Percentiles rank a stretch among this genome's conserved stretches.
phyloP scores from a whole-genome alignment of 768 basidiomycete species.

The Punctularia strigosozonata region DNA sequence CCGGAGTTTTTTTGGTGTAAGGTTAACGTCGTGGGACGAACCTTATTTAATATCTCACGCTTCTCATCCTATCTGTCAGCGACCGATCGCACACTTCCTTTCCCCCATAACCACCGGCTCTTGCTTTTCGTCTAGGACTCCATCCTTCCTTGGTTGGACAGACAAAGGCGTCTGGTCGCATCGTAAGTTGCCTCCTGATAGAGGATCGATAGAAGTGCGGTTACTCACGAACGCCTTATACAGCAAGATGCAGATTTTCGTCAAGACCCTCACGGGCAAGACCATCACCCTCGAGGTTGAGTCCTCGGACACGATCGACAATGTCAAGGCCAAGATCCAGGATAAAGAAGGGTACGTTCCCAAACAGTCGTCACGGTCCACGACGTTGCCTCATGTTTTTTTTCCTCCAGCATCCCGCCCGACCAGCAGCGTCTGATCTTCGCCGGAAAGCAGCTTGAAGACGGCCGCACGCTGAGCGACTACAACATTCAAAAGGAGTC shows the following conservation, averaged over 20 bases:
- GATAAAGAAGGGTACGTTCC: constrained; percentile 84
- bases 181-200: constrained; percentile 3
- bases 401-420: constrained; percentile 56
- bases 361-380: background rate
- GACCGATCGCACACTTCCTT: too few species aligned
- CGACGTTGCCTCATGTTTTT: constrained; percentile 4
- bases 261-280: constrained; percentile 98
- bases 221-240: too few species aligned
- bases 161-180: constrained; percentile 55
- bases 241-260: constrained; percentile 98
- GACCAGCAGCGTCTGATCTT: constrained; percentile 98
- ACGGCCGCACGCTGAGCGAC: constrained; percentile 90
- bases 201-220: constrained; percentile 1
- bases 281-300: constrained; percentile 98
- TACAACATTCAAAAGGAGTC: constrained; percentile 99
- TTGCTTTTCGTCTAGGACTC: constrained; percentile 93
- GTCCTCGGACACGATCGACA: constrained; percentile 95
- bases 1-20: too few species aligned
- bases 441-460: constrained; percentile 98
- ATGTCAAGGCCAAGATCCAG: constrained; percentile 96
- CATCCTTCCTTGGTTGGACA: constrained; percentile 85
- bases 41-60: too few species aligned
- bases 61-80: too few species aligned
- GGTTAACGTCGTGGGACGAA: too few species aligned
- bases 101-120: too few species aligned